Percentiles rank a stretch among this genome's conserved stretches.
phyloP scores from a whole-genome alignment of 1,139 yeast species.

The Taphrina deformans region DNA sequence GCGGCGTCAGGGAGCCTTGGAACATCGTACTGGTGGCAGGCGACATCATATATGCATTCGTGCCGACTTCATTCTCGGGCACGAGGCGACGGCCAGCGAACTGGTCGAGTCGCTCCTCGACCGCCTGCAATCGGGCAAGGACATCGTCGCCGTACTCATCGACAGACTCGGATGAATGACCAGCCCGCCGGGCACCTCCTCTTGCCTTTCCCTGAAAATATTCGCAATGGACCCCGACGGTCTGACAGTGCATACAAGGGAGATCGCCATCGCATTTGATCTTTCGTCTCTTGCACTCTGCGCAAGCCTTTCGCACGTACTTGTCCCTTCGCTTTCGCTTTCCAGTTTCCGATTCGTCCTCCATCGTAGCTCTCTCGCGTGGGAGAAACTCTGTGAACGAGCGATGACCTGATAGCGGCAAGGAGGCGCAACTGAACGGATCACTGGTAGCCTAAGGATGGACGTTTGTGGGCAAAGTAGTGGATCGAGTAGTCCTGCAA shows the following conservation, averaged over 20 bases:
- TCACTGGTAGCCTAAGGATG: too few relatives aligned
- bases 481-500: too few relatives aligned
- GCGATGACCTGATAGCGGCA: too few relatives aligned
- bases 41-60: neutral
- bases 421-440: too few relatives aligned
- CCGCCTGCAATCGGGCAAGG: slow-evolving; percentile 2
- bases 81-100: neutral
- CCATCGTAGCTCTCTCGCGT: too few relatives aligned
- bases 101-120: slow-evolving; percentile 1
- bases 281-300: slow-evolving; percentile 36
- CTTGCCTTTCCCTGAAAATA: slow-evolving; percentile 35
- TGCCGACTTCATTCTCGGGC: neutral
- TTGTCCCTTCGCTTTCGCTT: slow-evolving; percentile 23
- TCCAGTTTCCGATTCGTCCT: neutral
- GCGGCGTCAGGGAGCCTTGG: neutral
- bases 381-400: too few relatives aligned
- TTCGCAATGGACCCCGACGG: slow-evolving; percentile 33
- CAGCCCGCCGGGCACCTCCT: slow-evolving; percentile 28
- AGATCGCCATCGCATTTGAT: slow-evolving; percentile 37
- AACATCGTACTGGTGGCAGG: neutral
- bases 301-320: slow-evolving; percentile 37
- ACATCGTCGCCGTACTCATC: neutral
- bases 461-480: too few relatives aligned
- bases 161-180: neutral
- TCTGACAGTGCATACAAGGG: slow-evolving; percentile 37